These are phyloP conservation scores for Myochromella boudieri DNA, from an alignment of 768 basidiomycete species.

Conservation along the genomic window DNA sequence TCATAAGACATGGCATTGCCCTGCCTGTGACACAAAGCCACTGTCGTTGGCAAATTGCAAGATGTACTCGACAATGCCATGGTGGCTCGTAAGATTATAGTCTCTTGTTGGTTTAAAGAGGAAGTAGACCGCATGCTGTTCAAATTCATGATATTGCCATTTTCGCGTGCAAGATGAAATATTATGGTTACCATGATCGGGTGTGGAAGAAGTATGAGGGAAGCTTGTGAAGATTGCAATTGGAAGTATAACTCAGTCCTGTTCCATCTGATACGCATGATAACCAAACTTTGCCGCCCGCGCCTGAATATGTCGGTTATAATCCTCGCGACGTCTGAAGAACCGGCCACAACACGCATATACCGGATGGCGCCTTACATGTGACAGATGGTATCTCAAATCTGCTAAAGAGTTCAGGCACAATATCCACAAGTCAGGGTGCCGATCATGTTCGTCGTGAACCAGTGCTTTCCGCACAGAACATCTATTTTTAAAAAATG, in stretches of 20 bases:
- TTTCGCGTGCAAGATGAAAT: too few species aligned
- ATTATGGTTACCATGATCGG: too few species aligned
- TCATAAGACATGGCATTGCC: too few species aligned
- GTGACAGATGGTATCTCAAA: conserved; percentile 22
- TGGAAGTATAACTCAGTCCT: conserved; percentile 5
- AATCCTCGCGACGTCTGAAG: conserved; percentile 21
- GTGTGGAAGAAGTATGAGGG: too few species aligned
- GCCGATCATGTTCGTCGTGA: conserved; percentile 23
- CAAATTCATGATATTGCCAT: too few species aligned
- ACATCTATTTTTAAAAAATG: conserved; percentile 8
- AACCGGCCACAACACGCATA: conserved; percentile 26
- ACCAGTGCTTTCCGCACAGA: conserved; percentile 19
- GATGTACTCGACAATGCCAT: too few species aligned
- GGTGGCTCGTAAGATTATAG: too few species aligned
- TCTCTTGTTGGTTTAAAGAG: too few species aligned
- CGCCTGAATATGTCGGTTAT: conserved; percentile 18
- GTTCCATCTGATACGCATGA: conserved; percentile 4
- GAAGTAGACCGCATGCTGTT: too few species aligned
- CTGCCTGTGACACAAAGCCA: too few species aligned
- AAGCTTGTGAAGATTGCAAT: too few species aligned
- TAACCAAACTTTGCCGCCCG: conserved; percentile 1
- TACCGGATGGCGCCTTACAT: conserved; percentile 22
- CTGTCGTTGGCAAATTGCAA: too few species aligned
- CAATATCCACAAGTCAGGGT: conserved; percentile 27
- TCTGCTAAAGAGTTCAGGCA: conserved; percentile 23